Evolutionary conservation across 2,329 filamentous ascomycete species (phyloP), one percentile per base, ranked within the genome.

Genomic region (Cercospora beticola): DNA sequence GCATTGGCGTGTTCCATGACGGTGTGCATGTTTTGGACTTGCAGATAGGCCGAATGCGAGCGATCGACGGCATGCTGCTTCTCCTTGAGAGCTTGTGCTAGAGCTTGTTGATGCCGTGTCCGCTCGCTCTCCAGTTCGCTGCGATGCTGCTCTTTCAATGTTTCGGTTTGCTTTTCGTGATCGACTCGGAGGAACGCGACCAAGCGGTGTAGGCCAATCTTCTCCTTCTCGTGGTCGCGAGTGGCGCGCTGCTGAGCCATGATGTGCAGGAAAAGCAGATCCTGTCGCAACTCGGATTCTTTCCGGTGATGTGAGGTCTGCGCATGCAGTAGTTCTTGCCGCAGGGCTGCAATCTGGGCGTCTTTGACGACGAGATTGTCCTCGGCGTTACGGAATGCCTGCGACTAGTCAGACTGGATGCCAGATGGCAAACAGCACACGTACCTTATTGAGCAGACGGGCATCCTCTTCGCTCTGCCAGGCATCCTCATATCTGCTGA

Each of bases 181-280:
- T 64, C 59, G 36, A 21, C 40, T 57, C 33, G 52, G 52, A 65
- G 43, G n/a, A 57, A 65, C 5, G 26, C 58, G 31, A 66, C 52
- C 5, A 64, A 40, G 28, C 64, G 56, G 16, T 56, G 54, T 52
- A 65, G 56, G 10, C 60, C 40, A 18, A 63, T 64, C 6, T 60
- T 57, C 57, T 69, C 64, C 23, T 40, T 33, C 46, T 67, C 59
- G 21, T 61, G 54, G 5, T 62, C 28, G 16, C 58, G 56, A 36
- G 36, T 33, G 36, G 65, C 65, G 18, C 30, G 52, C 23, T 64
- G 40, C 14, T 49, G 61, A 23, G 62, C 59, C 30, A 65, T 60
- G 16, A 67, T 56, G 28, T 62, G 56, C 23, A 40, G 31, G 43
- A 69, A 69, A 4, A 64, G 56, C 26, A 69, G 60, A 43, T 69